A percentile compares a stretch with the other conserved stretches of the same genome.
These are phyloP conservation scores for Colletotrichum truncatum DNA, from an alignment of 2,329 filamentous ascomycete genomes.

Conservation along the genomic window DNA sequence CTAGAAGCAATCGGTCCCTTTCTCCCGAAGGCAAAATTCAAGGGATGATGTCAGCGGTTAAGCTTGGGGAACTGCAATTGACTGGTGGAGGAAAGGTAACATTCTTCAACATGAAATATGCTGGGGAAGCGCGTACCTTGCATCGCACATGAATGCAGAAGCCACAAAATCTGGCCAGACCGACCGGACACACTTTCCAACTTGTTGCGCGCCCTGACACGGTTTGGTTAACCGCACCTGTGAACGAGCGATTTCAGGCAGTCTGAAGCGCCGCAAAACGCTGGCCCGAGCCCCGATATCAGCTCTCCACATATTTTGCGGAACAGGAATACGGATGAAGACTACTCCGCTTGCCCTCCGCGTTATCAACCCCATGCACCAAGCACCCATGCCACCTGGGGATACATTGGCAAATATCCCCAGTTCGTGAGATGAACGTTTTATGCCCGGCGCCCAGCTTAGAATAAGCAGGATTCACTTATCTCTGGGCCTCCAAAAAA, in stretches of 20 bases:
- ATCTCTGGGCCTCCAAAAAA: not conserved
- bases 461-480: not conserved
- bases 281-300: conserved; percentile 21
- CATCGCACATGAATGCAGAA: conserved; percentile 19
- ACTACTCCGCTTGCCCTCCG: conserved; percentile 16
- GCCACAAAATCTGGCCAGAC: conserved; percentile 2
- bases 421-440: conserved; percentile 2
- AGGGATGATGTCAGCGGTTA: conserved; percentile 27
- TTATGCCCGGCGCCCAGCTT: not conserved
- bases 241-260: conserved; percentile 18
- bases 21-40: conserved; percentile 11
- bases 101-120: conserved; percentile 9
- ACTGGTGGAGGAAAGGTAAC: not conserved
- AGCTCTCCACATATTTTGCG: conserved; percentile 13
- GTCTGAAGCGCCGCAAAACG: conserved; percentile 25
- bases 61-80: conserved; percentile 11
- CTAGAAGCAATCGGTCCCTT: conserved; percentile 22
- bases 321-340: conserved; percentile 1
- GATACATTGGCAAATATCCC: conserved; percentile 6
- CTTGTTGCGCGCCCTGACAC: not conserved
- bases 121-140: conserved; percentile 28
- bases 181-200: not conserved
- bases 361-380: conserved; percentile 12
- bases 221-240: conserved; percentile 19
- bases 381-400: not conserved